Conservation (phyloP, 2,329 filamentous ascomycete genomes). For the Talaromyces rugulosus region DNA sequence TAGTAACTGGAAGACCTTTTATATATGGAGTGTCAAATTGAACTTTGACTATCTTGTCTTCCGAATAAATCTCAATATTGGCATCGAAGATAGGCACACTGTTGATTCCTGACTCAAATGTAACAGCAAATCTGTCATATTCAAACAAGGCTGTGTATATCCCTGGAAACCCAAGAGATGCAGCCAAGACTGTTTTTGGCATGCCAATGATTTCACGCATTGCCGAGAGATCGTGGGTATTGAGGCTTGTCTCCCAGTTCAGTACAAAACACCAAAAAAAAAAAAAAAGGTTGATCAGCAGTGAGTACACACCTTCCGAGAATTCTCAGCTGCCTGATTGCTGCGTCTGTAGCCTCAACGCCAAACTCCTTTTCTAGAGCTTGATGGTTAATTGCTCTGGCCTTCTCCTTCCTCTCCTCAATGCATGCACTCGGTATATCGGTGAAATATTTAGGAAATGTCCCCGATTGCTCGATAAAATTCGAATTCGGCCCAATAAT, state of each 20-base stretch:
- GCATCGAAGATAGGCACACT: conserved; percentile 40
- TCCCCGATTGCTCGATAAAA: conserved; percentile 29
- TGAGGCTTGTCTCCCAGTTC: conserved; percentile 26
- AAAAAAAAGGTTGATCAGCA: background rate
- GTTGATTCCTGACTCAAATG: conserved; percentile 55
- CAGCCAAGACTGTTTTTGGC: conserved; percentile 10
- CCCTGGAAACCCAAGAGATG: background rate
- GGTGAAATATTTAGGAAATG: conserved; percentile 33
- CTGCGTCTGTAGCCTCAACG: conserved; percentile 22
- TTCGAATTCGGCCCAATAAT: conserved; percentile 50
- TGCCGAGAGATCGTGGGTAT: conserved; percentile 50
- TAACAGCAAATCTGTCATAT: conserved; percentile 45
- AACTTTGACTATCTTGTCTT: conserved; percentile 51
- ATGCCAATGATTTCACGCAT: conserved; percentile 45
- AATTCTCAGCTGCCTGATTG: conserved; percentile 33
- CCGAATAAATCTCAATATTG: conserved; percentile 43
- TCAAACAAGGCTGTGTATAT: conserved; percentile 29
- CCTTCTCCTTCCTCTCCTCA: conserved; percentile 19
- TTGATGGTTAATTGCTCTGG: conserved; percentile 23
- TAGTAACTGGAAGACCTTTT: conserved; percentile 53
- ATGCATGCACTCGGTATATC: conserved; percentile 34
- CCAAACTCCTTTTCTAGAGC: conserved; percentile 30
- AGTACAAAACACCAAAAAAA: background rate
- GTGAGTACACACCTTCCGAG: conserved; percentile 28
- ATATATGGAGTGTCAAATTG: conserved; percentile 56